A percentile compares a stretch with the other conserved stretches of the same genome.
Evolutionary conservation across 2,329 filamentous ascomycete genomes (phyloP).

Genomic region (Nigrospora sphaerica): DNA sequence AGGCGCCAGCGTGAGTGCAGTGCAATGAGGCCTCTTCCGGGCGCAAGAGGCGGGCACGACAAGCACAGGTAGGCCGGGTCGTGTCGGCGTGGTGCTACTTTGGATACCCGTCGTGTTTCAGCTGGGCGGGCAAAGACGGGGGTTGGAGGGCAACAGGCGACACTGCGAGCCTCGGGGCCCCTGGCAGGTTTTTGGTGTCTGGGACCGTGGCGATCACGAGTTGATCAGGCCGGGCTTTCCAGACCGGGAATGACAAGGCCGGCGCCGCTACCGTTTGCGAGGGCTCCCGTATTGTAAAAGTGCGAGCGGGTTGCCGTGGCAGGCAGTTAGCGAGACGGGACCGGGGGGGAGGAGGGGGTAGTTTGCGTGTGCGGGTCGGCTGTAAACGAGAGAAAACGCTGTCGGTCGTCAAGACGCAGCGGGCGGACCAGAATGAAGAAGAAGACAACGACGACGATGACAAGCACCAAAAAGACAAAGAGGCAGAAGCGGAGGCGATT

Average conservation of each 20-base stretch:
- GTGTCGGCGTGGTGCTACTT: constrained; percentile 10
- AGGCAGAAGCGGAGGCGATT: neutral
- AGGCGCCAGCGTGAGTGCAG: no score
- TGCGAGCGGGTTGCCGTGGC: no score
- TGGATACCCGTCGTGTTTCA: constrained; percentile 31
- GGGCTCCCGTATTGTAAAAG: no score
- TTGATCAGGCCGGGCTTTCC: constrained; percentile 16
- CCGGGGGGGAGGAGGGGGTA: no score
- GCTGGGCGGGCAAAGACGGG: constrained; percentile 19
- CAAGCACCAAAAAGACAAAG: neutral
- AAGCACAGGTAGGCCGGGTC: constrained; percentile 6
- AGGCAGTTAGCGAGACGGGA: no score
- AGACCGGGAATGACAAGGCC: no score
- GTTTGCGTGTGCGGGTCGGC: constrained; percentile 2
- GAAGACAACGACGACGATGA: neutral
- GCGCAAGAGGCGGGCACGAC: neutral
- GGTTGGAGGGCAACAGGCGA: constrained; percentile 5
- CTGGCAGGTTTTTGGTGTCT: constrained; percentile 15
- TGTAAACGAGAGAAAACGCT: constrained; percentile 4
- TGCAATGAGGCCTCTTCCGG: no score
- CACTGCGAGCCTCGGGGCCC: neutral
- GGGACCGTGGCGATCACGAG: constrained; percentile 24
- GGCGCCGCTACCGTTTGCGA: no score
- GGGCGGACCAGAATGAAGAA: constrained; percentile 1
- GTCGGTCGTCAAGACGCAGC: constrained; percentile 1